Percentiles rank a stretch among this genome's conserved stretches.
Evolutionary conservation across 345 rosid species (phyloP).

Genomic region (Arabis hirsuta): DNA sequence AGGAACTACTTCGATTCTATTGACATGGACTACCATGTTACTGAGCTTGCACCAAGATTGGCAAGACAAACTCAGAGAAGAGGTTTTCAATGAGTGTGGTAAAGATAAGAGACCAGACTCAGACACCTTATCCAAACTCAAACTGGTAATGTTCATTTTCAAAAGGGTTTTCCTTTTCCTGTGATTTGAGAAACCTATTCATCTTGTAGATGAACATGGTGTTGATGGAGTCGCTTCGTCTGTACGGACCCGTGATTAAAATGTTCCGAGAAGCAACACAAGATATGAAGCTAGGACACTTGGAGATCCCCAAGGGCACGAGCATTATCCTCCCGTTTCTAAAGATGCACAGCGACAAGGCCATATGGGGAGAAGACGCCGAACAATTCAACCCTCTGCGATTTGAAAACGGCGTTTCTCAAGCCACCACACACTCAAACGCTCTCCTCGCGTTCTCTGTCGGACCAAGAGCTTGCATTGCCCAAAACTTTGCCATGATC

Average conservation of each 20-base stretch:
- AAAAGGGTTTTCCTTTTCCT: neutral
- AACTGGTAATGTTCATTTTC: constrained; percentile 39
- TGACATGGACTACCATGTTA: constrained; percentile 52
- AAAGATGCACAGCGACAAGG: constrained; percentile 44
- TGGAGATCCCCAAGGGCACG: constrained; percentile 49
- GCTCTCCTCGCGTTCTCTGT: constrained; percentile 48
- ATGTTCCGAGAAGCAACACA: constrained; percentile 42
- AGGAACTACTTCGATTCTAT: constrained; percentile 47
- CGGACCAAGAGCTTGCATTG: constrained; percentile 61
- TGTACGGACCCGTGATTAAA: constrained; percentile 49
- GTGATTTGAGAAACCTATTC: neutral
- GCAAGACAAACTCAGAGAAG: constrained; percentile 54
- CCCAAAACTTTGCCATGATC: constrained; percentile 52
- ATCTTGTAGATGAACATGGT: constrained; percentile 54
- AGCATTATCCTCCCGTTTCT: constrained; percentile 29
- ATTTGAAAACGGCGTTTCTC: constrained; percentile 44
- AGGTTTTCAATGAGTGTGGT: constrained; percentile 44
- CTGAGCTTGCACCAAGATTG: constrained; percentile 49
- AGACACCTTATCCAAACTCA: constrained; percentile 47
- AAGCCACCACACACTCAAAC: constrained; percentile 48
- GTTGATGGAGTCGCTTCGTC: constrained; percentile 56
- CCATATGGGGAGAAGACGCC: constrained; percentile 65
- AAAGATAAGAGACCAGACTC: constrained; percentile 41
- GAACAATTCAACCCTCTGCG: constrained; percentile 58
- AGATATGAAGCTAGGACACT: constrained; percentile 50